Percentiles rank a stretch among this genome's conserved stretches.
Conservation (phyloP, 768 basidiomycete genomes). For the Galerina marginata region DNA sequence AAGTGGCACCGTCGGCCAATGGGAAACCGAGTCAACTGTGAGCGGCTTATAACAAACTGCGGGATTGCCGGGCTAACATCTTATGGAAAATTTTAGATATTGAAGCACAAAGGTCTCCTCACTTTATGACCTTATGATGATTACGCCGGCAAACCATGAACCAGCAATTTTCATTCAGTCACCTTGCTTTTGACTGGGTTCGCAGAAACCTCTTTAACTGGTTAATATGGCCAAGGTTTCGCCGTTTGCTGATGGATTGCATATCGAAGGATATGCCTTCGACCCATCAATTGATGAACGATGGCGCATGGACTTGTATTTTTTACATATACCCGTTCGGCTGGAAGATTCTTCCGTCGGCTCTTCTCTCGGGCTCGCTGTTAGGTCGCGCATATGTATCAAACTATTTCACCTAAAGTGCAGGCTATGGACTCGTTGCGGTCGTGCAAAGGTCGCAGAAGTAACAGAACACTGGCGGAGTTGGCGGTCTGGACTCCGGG, state of each 20-base stretch:
- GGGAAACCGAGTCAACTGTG: constrained; percentile 28
- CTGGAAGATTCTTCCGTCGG: neutral
- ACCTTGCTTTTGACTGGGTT: no score
- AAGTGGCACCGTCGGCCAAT: constrained; percentile 13
- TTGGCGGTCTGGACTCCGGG: no score
- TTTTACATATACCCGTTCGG: constrained; percentile 9
- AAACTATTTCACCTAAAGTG: constrained; percentile 2
- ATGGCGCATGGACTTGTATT: constrained; percentile 8
- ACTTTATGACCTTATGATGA: no score
- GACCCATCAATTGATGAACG: constrained; percentile 9
- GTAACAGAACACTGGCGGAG: no score
- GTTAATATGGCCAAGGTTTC: neutral
- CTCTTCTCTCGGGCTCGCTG: neutral
- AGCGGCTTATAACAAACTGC: constrained; percentile 36
- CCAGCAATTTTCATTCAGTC: no score
- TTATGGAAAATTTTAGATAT: constrained; percentile 14
- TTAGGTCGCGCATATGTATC: neutral
- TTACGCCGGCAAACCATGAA: no score
- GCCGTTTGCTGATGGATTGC: constrained; percentile 3
- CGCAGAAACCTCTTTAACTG: no score
- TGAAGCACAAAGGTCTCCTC: neutral
- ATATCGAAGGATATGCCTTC: constrained; percentile 4
- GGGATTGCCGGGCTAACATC: constrained; percentile 21
- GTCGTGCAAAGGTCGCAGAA: neutral
- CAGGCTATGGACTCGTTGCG: neutral